Evolutionary conservation across 2,329 filamentous ascomycete species (phyloP).

Genomic region (Ophiocordyceps camponoti-leonardi): DNA sequence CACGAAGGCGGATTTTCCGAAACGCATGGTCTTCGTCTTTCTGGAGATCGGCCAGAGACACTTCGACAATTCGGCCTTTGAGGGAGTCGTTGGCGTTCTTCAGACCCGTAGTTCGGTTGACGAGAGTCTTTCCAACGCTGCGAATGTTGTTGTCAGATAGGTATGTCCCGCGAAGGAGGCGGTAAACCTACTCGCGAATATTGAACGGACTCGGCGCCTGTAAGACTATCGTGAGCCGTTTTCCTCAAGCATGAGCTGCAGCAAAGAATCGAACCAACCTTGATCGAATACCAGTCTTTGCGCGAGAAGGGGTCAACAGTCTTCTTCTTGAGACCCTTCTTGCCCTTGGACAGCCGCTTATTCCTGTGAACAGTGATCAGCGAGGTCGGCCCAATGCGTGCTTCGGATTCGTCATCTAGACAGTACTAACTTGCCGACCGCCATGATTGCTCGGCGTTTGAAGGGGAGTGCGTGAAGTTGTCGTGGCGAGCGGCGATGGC

Average conservation of each 20-base stretch:
- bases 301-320: slow-evolving; percentile 92
- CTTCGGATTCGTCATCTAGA: neutral
- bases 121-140: slow-evolving; percentile 98
- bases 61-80: slow-evolving; percentile 98
- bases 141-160: slow-evolving; percentile 4
- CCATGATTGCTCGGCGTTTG: slow-evolving; percentile 36
- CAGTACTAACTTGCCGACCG: slow-evolving; percentile 40
- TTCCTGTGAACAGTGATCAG: slow-evolving; percentile 43
- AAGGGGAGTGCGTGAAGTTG: slow-evolving; percentile 25
- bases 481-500: slow-evolving; percentile 6
- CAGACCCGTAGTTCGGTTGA: slow-evolving; percentile 98
- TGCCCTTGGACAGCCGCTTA: slow-evolving; percentile 99
- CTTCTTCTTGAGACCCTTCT: slow-evolving; percentile 99
- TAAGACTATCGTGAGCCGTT: slow-evolving; percentile 3
- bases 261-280: slow-evolving; percentile 36
- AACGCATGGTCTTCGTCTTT: slow-evolving; percentile 99
- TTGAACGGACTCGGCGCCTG: slow-evolving; percentile 91
- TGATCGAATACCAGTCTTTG: slow-evolving; percentile 99
- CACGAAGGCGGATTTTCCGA: slow-evolving; percentile 97
- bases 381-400: neutral
- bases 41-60: slow-evolving; percentile 95
- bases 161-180: neutral
- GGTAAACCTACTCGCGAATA: slow-evolving; percentile 74
- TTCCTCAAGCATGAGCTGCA: neutral
- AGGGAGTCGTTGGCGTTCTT: slow-evolving; percentile 99